These are phyloP conservation scores for Diaporthe citriasiana DNA, from an alignment of 2,329 filamentous ascomycete genomes.

Conservation along the genomic window DNA sequence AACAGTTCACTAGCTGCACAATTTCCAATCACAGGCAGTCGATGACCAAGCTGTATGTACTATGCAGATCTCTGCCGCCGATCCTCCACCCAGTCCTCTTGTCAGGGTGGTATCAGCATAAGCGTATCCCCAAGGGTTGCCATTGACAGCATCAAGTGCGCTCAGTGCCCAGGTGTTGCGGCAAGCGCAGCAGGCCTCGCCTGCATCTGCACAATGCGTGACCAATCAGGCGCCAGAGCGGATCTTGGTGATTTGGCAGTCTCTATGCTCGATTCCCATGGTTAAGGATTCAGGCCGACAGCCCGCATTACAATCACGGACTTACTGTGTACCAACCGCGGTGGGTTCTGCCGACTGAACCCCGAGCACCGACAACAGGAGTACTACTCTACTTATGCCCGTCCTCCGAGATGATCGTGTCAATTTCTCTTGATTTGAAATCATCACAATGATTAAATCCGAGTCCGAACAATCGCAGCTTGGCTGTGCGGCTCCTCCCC, in stretches of 20 bases:
- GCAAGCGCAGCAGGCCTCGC: neutral
- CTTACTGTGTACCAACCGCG: neutral
- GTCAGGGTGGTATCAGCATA: neutral
- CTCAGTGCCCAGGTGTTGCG: neutral
- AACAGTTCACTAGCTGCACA: neutral
- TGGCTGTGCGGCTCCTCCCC: too few species aligned
- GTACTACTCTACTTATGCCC: neutral
- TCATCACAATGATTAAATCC: neutral
- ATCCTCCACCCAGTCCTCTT: neutral
- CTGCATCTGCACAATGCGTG: neutral
- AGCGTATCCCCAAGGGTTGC: neutral
- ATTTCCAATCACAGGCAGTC: neutral
- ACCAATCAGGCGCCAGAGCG: neutral
- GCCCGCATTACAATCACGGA: neutral
- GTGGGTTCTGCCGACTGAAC: slow-evolving; percentile 4
- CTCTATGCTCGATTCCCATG: neutral
- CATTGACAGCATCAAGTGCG: neutral
- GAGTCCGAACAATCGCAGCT: neutral
- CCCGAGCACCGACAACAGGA: neutral
- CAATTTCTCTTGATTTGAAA: neutral
- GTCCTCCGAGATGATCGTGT: neutral
- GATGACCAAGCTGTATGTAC: neutral
- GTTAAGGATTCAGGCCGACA: neutral
- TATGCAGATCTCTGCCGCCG: neutral
- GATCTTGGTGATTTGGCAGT: neutral